Conservation (phyloP, 116 monocot genomes). For the Zostera marina region DNA sequence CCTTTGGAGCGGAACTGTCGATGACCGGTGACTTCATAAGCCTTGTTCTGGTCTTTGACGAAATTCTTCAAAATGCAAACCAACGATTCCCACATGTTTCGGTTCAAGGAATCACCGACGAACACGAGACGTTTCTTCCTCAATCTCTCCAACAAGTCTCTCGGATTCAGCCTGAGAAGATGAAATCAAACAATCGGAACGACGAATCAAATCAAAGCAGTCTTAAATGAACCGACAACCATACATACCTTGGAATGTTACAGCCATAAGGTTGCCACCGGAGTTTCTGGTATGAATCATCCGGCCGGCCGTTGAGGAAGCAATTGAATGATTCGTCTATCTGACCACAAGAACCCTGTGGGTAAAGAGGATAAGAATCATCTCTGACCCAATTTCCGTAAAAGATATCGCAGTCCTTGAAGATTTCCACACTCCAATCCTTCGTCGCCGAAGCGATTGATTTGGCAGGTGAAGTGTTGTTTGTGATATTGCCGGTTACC, state of each 20-base stretch:
- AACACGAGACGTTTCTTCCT: constrained; percentile 84
- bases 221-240: neutral
- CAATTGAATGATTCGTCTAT: constrained; percentile 80
- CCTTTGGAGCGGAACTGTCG: constrained; percentile 73
- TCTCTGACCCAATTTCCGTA: constrained; percentile 79
- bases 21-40: constrained; percentile 75
- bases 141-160: constrained; percentile 81
- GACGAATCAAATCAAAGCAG: too few species aligned
- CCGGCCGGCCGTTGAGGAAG: constrained; percentile 57
- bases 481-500: constrained; percentile 3
- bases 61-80: constrained; percentile 70
- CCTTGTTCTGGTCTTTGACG: constrained; percentile 61
- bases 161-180: constrained; percentile 62
- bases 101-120: constrained; percentile 84
- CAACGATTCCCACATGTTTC: constrained; percentile 99
- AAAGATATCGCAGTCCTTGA: constrained; percentile 49
- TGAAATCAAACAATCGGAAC: neutral
- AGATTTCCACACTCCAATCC: constrained; percentile 3
- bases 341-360: constrained; percentile 72
- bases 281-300: constrained; percentile 63
- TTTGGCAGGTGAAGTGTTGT: neutral
- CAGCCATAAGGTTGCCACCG: constrained; percentile 78
- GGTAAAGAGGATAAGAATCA: constrained; percentile 70
- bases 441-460: neutral
- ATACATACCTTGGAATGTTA: constrained; percentile 58